These are phyloP conservation scores for Penicillium polonicum DNA, from an alignment of 2,329 filamentous ascomycete genomes.

Conservation along the genomic window DNA sequence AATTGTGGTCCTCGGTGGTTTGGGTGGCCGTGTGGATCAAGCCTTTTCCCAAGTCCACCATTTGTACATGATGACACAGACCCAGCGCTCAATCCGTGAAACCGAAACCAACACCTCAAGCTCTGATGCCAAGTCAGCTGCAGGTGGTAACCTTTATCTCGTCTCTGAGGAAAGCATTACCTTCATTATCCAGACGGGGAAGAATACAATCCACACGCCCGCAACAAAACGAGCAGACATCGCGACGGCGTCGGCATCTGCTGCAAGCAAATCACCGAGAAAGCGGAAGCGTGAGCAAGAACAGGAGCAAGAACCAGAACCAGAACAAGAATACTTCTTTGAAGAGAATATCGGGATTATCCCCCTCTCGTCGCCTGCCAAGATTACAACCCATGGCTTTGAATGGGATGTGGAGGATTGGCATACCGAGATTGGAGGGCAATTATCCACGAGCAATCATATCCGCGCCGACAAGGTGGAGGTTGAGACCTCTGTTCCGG, in stretches of 20 bases:
- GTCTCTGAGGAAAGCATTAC: slow-evolving; percentile 79
- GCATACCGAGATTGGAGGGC: slow-evolving; percentile 71
- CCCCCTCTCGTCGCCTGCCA: slow-evolving; percentile 73
- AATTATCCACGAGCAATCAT: slow-evolving; percentile 79
- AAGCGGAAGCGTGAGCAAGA: slow-evolving; percentile 8
- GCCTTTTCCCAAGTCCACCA: slow-evolving; percentile 87
- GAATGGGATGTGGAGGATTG: slow-evolving; percentile 89
- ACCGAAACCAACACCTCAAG: background rate
- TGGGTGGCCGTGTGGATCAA: slow-evolving; percentile 90
- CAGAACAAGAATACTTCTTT: slow-evolving; percentile 51
- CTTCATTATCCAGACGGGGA: slow-evolving; percentile 71
- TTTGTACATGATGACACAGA: slow-evolving; percentile 57
- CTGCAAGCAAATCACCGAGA: background rate
- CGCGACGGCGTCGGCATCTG: background rate
- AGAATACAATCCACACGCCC: slow-evolving; percentile 67
- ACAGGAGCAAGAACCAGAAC: background rate
- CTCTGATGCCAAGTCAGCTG: background rate
- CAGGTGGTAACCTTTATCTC: slow-evolving; percentile 67
- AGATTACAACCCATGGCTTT: slow-evolving; percentile 76
- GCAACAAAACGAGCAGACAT: slow-evolving; percentile 30
- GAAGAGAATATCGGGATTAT: slow-evolving; percentile 82
- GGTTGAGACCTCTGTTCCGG: slow-evolving; percentile 61
- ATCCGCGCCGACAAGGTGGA: slow-evolving; percentile 61
- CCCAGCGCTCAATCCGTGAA: slow-evolving; percentile 25
- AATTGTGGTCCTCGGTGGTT: slow-evolving; percentile 78